A percentile compares a stretch with the other conserved stretches of the same genome.
phyloP scores from a whole-genome alignment of 768 basidiomycete species.

The Phallus indusiatus region DNA sequence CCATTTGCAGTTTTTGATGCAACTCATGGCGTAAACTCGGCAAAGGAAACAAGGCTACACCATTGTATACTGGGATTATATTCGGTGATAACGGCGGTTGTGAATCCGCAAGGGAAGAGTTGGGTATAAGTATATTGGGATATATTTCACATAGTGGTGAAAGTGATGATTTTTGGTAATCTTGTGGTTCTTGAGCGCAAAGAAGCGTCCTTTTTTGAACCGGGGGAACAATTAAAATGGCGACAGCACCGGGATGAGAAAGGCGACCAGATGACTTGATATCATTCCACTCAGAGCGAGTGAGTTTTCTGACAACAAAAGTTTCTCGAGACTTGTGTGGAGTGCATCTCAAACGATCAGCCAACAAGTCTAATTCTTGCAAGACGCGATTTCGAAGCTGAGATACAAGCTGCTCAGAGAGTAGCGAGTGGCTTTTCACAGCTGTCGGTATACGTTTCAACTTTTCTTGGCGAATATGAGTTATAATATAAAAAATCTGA shows the following conservation, averaged over 20 bases:
- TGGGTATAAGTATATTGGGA: too few species aligned
- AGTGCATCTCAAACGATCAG: slow-evolving; percentile 28
- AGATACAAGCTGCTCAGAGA: slow-evolving; percentile 51
- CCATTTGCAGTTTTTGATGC: slow-evolving; percentile 34
- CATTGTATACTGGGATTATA: slow-evolving; percentile 60
- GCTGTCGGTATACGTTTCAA: slow-evolving; percentile 15
- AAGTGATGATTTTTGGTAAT: slow-evolving; percentile 27
- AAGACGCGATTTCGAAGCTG: slow-evolving; percentile 63
- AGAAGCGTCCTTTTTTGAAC: slow-evolving; percentile 44
- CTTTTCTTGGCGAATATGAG: background rate
- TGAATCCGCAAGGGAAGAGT: slow-evolving; percentile 8
- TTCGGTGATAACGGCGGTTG: slow-evolving; percentile 21
- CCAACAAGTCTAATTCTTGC: slow-evolving; percentile 62
- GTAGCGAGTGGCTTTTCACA: slow-evolving; percentile 30
- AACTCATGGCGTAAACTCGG: slow-evolving; percentile 52
- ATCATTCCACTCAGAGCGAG: slow-evolving; percentile 46
- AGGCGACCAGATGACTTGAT: slow-evolving; percentile 38
- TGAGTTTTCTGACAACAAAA: slow-evolving; percentile 52
- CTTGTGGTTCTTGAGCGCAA: slow-evolving; percentile 17
- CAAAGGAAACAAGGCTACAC: slow-evolving; percentile 52
- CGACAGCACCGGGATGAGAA: slow-evolving; percentile 45
- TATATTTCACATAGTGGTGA: slow-evolving; percentile 13
- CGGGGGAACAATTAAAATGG: slow-evolving; percentile 63
- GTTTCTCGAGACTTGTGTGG: slow-evolving; percentile 11
- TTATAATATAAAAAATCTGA: background rate